Base-by-base conservation (phyloP, 1,284 basidiomycete genomes). In the Rhodotorula sp. region DNA sequence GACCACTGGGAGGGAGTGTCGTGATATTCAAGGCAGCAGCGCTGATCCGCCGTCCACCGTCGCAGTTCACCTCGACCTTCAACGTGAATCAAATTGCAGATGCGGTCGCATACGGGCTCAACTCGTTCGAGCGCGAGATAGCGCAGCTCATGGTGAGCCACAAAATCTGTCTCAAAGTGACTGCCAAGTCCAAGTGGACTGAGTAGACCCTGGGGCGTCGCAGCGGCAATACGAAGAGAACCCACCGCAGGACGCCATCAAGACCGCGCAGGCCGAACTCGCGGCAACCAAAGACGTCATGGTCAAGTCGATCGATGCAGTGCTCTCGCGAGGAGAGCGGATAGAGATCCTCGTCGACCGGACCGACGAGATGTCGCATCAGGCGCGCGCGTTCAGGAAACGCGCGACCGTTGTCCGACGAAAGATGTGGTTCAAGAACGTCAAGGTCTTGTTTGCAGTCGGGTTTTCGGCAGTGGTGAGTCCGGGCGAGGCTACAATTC, bases 361-460 rank as follows among this genome's bases (percentile, higher is more conserved):
- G 85, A 99, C 95, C 47, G 95, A 98, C 80, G 91, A 87, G 69
- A 93, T 98, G 86, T 92, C 93, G 4, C 90, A 89, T 43, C 95
- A 99, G 81, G 93, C 95, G 12, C 91, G 92, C n/a, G 93, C 93
- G 3, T 99, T 99, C 83, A 84, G 95, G 60, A 85, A 95, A 63
- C 92, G 95, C 4, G 94, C 95, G 10, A 86, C 93, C 52, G 88
- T 86, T 2, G 88, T 95, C 21, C 84, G 95, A 59, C 85, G 94
- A 72, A 89, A 95, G 80, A 95, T 97, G 90, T 98, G 95, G 92
- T 99, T 94, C 94, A 89, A 88, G 82, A 95, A 93, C 79, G 88
- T 85, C 59, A 72, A 74, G 60, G 70, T 77, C 23, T 66, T 75
- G 26, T 69, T 69, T 23, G 69, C 68, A 1, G 59, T 63, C 54